Evolutionary conservation across 768 basidiomycete genomes (phyloP), one percentile per base, ranked within the genome.

Genomic region (Mycena vulgaris): DNA sequence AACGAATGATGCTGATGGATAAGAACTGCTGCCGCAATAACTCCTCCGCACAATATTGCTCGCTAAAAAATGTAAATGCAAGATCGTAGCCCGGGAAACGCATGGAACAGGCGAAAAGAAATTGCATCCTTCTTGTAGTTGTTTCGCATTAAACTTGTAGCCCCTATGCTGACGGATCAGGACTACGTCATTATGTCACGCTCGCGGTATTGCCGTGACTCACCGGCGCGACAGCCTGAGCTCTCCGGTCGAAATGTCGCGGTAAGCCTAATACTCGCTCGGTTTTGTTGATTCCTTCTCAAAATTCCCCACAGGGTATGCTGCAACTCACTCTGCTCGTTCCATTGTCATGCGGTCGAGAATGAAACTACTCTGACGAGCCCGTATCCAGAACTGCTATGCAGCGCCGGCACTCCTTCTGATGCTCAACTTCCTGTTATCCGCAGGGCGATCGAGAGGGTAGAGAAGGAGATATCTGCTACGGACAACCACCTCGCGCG

Each of bases 1-100:
- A n/a, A n/a, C n/a, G 28, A 60, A 59, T 70, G 63, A 64, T 71
- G 58, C 67, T 71, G 70, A 58, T 71, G 61, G 45, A n/a, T 35
- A 45, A 2, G 61, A 31, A 59, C 30, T 58, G 47, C 28, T 35
- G 57, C 30, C 39, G 51, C 57, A 40, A 21, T 31, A 27, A 48
- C 25, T 35, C 42, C 30, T 16, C 65, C 53, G 21, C 13, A 21
- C n/a, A 53, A 27, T 53, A 55, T 58, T 51, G 28, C 49, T 67
- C 40, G 16, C n/a, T 57, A n/a, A 19, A 35, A 31, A 47, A 39
- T 33, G n/a, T 16, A 28, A 28, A n/a, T 58, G 45, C 47, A 3
- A 21, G 45, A n/a, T n/a, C n/a, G n/a, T n/a, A n/a, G n/a, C n/a
- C n/a, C n/a, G n/a, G n/a, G n/a, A n/a, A n/a, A n/a, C n/a, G n/a